Base-by-base conservation (phyloP, 2,329 filamentous ascomycete genomes). In the Ophiostoma pallidulum region DNA sequence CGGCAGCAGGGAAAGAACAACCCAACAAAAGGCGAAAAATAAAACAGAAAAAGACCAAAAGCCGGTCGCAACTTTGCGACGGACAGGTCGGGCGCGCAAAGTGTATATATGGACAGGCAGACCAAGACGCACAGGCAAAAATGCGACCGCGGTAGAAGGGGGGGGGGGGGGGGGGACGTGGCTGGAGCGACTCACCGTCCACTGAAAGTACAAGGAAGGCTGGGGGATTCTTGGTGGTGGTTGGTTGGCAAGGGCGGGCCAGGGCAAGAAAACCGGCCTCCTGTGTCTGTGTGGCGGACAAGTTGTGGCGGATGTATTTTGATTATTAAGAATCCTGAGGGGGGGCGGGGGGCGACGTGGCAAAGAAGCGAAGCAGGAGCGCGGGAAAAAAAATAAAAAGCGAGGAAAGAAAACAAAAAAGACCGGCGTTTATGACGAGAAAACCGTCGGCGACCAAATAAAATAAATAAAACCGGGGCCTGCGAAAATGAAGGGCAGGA, bases 271-370 rank as follows among this genome's bases (percentile, higher is more conserved):
- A 39, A 28, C n/a, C n/a, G n/a, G n/a, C n/a, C n/a, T n/a, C n/a
- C n/a, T n/a, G 19, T 16, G 14, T n/a, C 20, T 29, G 37, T 42
- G 47, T 45, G 47, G 43, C 42, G 35, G 29, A 26, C 29, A 24
- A 24, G 33, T 29, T 51, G 49, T 53, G 51, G 51, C 49, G 44
- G 51, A 22, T 36, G 38, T n/a, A n/a, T n/a, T 22, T 28, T 38
- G 44, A 40, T 33, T 24, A 32, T 24, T 33, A 31, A 39, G 38
- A 12, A 33, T 8, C 18, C 10, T 22, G 8, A 22, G 19, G 58
- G 54, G 59, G 55, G 42, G 60, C 60, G 56, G 59, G 59, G 58
- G 60, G 61, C 18, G 26, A 41, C 8, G 4, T 45, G 42, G 41
- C 38, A 37, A 45, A 45, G 42, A n/a, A 8, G 22, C n/a, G 24